phyloP scores from a whole-genome alignment of 2,329 filamentous ascomycete species.

The Penicillium crustosum region DNA sequence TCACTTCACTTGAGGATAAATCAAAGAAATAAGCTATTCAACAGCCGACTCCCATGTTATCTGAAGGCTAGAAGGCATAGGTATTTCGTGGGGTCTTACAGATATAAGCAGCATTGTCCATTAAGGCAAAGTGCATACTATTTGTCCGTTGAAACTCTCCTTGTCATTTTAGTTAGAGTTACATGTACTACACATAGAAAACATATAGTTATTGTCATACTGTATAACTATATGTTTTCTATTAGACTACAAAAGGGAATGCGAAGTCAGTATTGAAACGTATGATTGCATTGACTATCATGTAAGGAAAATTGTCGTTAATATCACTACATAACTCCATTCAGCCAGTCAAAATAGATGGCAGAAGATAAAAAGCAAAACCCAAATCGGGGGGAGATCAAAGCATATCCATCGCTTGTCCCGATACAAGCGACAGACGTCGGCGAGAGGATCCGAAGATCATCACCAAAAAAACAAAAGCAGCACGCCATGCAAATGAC shows the following conservation, averaged over 20 bases:
- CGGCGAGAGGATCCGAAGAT: constrained; percentile 13
- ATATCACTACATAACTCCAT: constrained; percentile 15
- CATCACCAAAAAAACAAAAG: constrained; percentile 23
- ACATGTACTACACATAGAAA: too few species aligned
- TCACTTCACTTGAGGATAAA: too few species aligned
- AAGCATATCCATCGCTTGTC: constrained; percentile 21
- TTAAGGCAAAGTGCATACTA: too few species aligned
- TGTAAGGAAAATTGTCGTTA: constrained; percentile 11
- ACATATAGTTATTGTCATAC: too few species aligned
- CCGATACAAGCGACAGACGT: constrained; percentile 22
- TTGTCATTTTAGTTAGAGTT: too few species aligned
- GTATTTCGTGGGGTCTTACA: too few species aligned
- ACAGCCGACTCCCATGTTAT: too few species aligned
- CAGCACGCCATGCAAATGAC: constrained; percentile 36
- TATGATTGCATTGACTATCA: constrained; percentile 23
- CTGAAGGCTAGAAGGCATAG: too few species aligned
- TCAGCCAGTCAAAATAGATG: constrained; percentile 15
- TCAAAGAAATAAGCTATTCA: too few species aligned
- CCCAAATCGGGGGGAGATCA: constrained; percentile 18
- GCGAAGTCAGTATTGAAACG: not conserved
- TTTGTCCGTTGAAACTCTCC: too few species aligned
- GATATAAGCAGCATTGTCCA: too few species aligned
- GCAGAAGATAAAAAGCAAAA: constrained; percentile 14
- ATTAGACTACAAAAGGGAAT: not conserved
- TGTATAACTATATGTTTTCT: too few species aligned